Conservation (phyloP, 2,329 filamentous ascomycete genomes). For the Plenodomus biglobosus region DNA sequence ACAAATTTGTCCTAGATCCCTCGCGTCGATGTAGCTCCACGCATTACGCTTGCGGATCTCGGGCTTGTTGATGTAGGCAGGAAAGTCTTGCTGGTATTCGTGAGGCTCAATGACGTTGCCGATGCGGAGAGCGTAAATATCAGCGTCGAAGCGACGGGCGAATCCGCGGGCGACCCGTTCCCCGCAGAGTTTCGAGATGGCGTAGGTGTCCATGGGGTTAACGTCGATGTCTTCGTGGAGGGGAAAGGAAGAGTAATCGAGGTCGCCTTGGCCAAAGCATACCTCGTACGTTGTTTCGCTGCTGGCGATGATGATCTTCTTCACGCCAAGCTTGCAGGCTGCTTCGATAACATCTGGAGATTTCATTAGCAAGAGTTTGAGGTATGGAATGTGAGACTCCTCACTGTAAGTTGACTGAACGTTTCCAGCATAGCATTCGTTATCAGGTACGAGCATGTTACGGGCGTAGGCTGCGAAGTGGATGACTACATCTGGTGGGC, state of each 20-base stretch:
- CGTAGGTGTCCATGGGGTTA: constrained; percentile 64
- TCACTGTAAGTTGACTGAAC: constrained; percentile 56
- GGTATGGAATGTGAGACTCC: neutral
- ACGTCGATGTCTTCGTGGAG: constrained; percentile 61
- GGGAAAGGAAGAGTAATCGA: constrained; percentile 60
- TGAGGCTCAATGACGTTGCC: constrained; percentile 64
- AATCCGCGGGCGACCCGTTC: constrained; percentile 61
- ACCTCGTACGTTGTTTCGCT: constrained; percentile 64
- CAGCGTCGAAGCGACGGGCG: constrained; percentile 55
- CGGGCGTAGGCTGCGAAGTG: constrained; percentile 62
- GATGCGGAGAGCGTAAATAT: constrained; percentile 64
- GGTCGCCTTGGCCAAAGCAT: constrained; percentile 61
- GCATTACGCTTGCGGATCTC: constrained; percentile 58
- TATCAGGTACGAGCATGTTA: constrained; percentile 64
- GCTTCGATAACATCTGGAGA: constrained; percentile 59
- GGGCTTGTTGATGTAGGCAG: constrained; percentile 54
- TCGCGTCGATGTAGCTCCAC: constrained; percentile 65
- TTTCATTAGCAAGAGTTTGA: neutral
- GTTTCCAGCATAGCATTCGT: constrained; percentile 60
- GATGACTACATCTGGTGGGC: constrained; percentile 61
- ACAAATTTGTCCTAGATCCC: constrained; percentile 64
- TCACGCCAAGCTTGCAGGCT: constrained; percentile 62
- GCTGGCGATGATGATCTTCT: constrained; percentile 63
- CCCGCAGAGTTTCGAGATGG: constrained; percentile 61
- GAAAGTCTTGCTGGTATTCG: constrained; percentile 59